Base-by-base conservation (phyloP, 345 rosid genomes). In the Pugionium dolabratum region DNA sequence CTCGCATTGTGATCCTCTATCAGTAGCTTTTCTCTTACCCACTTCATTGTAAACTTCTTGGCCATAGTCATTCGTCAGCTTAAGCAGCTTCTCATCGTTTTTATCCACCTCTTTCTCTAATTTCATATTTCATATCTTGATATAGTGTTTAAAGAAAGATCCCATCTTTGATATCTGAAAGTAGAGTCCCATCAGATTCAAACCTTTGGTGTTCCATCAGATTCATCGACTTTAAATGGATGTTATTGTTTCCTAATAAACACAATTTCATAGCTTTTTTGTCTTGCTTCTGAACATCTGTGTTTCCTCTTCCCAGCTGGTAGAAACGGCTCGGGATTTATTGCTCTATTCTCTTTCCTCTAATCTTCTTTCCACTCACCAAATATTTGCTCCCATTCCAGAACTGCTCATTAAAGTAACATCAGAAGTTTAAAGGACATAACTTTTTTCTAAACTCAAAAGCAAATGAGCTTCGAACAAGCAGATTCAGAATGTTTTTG, bases 311-410 rank as follows among this genome's bases (percentile, higher is more conserved):
- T 83, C 70, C 74, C 67, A 58, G 69, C 86, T 7, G 2, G 2
- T 5, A 9, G 46, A 64, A 89, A 85, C 29, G 82, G 83, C 33
- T 62, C 75, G 7, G 7, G 26, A 43, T 82, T 77, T 40, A 85
- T 18, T 79, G 84, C 10, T 89, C 96, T 89, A 89, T 79, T 61
- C 76, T 81, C 76, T 83, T 86, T 29, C 86, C 74, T 10, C 79
- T 71, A 7, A 83, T 81, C 10, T 54, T 26, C 55, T 54, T 40
- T 4, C 4, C 27, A 31, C 45, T 62, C 65, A 52, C 28, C 11
- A 30, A 3, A 29, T 64, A 63, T 11, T 64, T 59, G 41, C 74
- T 66, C 35, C n/a, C 86, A 78, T 73, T 48, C 68, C 52, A 78
- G 9, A 64, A 71, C 64, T 44, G 36, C 27, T 33, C 55, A 47